Conservation (phyloP, 2,329 filamentous ascomycete species). For the Alternaria triticimaculans region DNA sequence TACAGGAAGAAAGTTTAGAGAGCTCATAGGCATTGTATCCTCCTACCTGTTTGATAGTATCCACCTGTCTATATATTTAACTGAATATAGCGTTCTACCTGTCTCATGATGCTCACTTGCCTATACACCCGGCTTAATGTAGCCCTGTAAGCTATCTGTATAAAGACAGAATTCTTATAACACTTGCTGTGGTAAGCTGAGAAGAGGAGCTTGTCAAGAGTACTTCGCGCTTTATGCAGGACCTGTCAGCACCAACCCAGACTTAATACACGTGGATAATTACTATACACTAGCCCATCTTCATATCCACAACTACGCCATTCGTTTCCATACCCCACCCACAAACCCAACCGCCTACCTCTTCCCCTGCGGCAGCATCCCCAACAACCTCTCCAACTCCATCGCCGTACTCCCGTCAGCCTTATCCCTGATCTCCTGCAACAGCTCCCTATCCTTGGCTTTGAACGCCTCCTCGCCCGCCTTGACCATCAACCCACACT, state of each 20-base stretch:
- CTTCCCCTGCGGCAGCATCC: constrained; percentile 48
- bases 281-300: background rate
- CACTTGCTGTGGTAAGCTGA: background rate
- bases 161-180: background rate
- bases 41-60: background rate
- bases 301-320: background rate
- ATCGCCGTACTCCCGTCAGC: constrained; percentile 72
- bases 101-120: background rate
- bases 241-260: background rate
- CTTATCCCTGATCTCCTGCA: constrained; percentile 75
- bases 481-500: constrained; percentile 87
- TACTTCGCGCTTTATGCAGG: background rate
- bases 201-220: background rate
- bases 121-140: background rate
- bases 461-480: constrained; percentile 91
- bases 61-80: background rate
- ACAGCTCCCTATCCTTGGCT: constrained; percentile 76
- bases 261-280: background rate
- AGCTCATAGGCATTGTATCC: background rate
- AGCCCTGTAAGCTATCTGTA: background rate
- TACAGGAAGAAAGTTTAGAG: background rate
- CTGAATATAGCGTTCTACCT: background rate
- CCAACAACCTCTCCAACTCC: constrained; percentile 83
- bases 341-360: background rate
- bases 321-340: background rate